A percentile compares a stretch with the other conserved stretches of the same genome.
Evolutionary conservation across 169 alveolate genomes (phyloP).

Genomic region (Plasmodium yoelii): DNA sequence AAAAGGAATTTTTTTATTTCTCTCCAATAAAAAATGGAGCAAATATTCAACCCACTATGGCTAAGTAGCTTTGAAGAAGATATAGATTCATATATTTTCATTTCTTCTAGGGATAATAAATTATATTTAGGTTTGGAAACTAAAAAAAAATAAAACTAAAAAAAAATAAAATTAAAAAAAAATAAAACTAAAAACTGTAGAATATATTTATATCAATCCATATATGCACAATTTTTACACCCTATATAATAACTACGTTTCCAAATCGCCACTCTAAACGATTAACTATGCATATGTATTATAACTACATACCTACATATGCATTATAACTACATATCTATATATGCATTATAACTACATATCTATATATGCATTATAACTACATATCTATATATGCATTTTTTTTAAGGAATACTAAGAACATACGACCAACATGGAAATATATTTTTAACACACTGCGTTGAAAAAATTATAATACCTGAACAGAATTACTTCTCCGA

Average conservation of each 20-base stretch:
- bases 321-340: too few species aligned
- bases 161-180: too few species aligned
- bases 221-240: too few species aligned
- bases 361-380: too few species aligned
- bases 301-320: too few species aligned
- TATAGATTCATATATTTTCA: constrained; percentile 84
- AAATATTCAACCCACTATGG: constrained; percentile 82
- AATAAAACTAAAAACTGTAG: background rate
- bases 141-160: too few species aligned
- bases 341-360: too few species aligned
- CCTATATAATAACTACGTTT: too few species aligned
- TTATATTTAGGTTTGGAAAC: constrained; percentile 33
- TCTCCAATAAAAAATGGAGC: constrained; percentile 47
- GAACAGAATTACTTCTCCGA: constrained; percentile 81
- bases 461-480: constrained; percentile 79
- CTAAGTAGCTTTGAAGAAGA: constrained; percentile 86
- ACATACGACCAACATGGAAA: constrained; percentile 87
- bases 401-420: constrained; percentile 80
- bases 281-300: too few species aligned
- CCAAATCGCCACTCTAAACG: too few species aligned
- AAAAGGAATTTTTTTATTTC: background rate
- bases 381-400: too few species aligned
- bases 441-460: constrained; percentile 83
- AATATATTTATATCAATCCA: background rate
- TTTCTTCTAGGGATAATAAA: constrained; percentile 84